These are phyloP conservation scores for Mrakia blollopis DNA, from an alignment of 768 basidiomycete species.

Conservation along the genomic window DNA sequence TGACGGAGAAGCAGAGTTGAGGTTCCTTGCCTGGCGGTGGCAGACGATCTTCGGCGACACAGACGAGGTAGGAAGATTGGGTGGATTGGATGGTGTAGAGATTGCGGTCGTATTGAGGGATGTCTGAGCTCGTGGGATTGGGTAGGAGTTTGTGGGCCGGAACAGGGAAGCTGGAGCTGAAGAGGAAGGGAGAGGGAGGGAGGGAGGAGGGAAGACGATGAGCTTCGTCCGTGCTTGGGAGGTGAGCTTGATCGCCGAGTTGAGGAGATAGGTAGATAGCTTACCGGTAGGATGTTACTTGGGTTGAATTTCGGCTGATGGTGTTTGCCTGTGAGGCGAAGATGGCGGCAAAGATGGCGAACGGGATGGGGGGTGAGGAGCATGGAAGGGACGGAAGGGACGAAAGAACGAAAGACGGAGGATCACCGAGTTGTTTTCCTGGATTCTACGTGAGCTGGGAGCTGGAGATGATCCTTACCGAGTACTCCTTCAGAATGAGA, in stretches of 20 bases:
- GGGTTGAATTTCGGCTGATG: not conserved
- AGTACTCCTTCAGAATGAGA: not conserved
- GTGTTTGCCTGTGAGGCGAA: not conserved
- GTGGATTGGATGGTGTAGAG: not conserved
- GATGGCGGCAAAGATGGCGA: too few species aligned
- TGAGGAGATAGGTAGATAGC: not conserved
- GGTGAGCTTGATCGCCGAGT: not conserved
- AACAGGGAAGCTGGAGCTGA: conserved; percentile 1
- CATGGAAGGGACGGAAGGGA: not conserved
- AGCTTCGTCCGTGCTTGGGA: not conserved
- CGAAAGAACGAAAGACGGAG: not conserved
- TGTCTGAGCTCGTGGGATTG: not conserved
- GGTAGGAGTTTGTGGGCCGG: not conserved
- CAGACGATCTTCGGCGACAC: not conserved
- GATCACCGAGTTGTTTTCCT: not conserved
- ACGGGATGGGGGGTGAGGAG: not conserved
- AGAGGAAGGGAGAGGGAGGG: not conserved
- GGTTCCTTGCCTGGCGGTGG: not conserved
- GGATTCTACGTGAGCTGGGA: not conserved
- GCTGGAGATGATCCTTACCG: not conserved
- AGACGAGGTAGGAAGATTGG: not conserved
- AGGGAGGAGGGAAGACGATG: not conserved
- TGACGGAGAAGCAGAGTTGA: conserved; percentile 1
- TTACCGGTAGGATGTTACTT: not conserved
- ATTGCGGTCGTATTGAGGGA: not conserved